Percentiles rank a stretch among this genome's conserved stretches.
These are phyloP conservation scores for Orbilia blumenaviensis DNA, from an alignment of 2,329 filamentous ascomycete genomes.

Conservation along the genomic window DNA sequence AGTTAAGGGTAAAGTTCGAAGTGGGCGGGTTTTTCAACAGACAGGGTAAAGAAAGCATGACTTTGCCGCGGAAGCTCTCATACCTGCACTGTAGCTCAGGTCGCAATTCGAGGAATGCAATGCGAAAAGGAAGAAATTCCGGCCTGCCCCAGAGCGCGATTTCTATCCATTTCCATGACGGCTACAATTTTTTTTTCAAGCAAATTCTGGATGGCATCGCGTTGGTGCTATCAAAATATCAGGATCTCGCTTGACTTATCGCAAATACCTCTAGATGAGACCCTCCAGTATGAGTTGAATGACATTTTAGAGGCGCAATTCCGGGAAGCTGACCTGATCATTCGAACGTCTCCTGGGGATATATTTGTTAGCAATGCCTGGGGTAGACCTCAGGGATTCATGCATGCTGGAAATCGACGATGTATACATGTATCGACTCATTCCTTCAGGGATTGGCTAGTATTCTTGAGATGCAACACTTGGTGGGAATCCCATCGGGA, in stretches of 20 bases:
- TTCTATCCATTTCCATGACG: conserved; percentile 35
- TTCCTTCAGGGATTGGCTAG: conserved; percentile 43
- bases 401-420: conserved; percentile 29
- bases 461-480: conserved; percentile 40
- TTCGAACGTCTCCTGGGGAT: conserved; percentile 25
- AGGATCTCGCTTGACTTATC: conserved; percentile 41
- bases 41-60: conserved; percentile 47
- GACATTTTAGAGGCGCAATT: conserved; percentile 52
- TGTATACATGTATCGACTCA: conserved; percentile 52
- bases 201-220: conserved; percentile 46
- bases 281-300: conserved; percentile 18
- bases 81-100: conserved; percentile 20
- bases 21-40: conserved; percentile 37
- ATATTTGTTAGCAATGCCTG: conserved; percentile 31
- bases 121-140: conserved; percentile 30
- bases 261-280: conserved; percentile 49
- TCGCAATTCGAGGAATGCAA: conserved; percentile 36
- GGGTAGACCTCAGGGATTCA: conserved; percentile 30
- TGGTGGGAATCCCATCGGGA: conserved; percentile 42
- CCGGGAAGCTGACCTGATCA: conserved; percentile 49
- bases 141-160: conserved; percentile 42
- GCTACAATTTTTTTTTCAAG: conserved; percentile 50
- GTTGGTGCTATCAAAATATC: conserved; percentile 20
- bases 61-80: conserved; percentile 43
- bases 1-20: conserved; percentile 44